phyloP scores from a whole-genome alignment of 2,329 filamentous ascomycete species.

The Ophiostoma perfectum region DNA sequence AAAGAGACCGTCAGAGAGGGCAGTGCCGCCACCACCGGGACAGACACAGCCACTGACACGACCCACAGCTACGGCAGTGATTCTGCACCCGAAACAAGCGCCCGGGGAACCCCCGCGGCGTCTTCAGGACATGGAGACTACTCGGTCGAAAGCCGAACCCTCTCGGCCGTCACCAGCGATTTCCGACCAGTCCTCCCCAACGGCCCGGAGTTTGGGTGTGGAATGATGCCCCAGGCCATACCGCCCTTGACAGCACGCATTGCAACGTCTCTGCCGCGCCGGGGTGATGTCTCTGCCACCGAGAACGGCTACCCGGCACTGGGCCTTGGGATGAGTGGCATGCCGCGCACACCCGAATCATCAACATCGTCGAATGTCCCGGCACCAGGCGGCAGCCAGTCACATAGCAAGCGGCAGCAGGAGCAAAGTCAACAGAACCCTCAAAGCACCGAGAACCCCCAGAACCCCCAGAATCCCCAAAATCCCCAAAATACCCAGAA shows the following conservation, averaged over 20 bases:
- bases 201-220: constrained; percentile 16
- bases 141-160: neutral
- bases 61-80: neutral
- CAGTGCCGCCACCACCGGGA: neutral
- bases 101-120: neutral
- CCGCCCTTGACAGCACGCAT: constrained; percentile 3
- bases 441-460: neutral
- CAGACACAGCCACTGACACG: neutral
- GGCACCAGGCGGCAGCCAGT: neutral
- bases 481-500: neutral
- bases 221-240: neutral
- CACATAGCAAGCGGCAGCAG: neutral
- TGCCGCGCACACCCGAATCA: constrained; percentile 24
- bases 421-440: neutral
- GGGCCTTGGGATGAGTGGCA: neutral
- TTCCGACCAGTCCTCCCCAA: neutral
- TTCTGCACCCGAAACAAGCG: neutral
- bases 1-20: neutral
- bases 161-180: neutral
- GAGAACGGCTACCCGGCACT: neutral
- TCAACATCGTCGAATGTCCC: constrained; percentile 14
- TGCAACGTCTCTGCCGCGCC: neutral
- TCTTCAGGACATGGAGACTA: neutral
- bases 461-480: neutral
- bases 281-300: neutral